Base-by-base conservation (phyloP, 257 asterid genomes). In the Solanum sparsipilum region DNA sequence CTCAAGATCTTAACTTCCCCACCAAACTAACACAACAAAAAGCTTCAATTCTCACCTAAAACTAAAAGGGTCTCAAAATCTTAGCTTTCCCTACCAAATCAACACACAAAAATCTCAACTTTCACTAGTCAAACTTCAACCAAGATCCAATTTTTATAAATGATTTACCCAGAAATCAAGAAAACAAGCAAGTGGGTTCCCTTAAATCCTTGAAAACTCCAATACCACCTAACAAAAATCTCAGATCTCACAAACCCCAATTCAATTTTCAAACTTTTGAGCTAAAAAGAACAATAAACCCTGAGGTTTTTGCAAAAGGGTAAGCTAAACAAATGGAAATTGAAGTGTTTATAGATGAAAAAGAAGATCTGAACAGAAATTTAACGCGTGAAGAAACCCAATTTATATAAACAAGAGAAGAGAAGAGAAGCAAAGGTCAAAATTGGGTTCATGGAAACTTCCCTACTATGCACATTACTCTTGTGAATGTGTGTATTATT, bases 121-220 rank as follows among this genome's bases (percentile, higher is more conserved):
- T 71, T 1, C 15, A 71, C 78, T 31, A 87, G 83, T 88, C 90
- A 89, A 85, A 88, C 84, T 68, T 88, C 91, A 70, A 86, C 67
- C 86, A 90, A 90, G 90, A 52, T 75, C 89, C 84, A 60, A 90
- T 87, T 90, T 81, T 86, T 75, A 13, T 29, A 86, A 88, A 20
- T 68, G 84, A 87, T 71, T 85, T 56, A 74, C 67, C 48, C 16
- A 82, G 7, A 71, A 65, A 68, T 39, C 31, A 79, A 83, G 83
- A 60, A 32, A 27, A 88, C 36, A 74, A 86, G 73, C 83, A 86
- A 36, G 78, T 87, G 63, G 89, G 85, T 86, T 84, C 70, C 16
- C 38, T 60, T 20, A 44, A 78, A 89, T 79, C 41, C 29, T 74
- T 32, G 84, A 82, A 88, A 86, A 25, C 38, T 56, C 73, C 35